Percentiles rank a stretch among this genome's conserved stretches.
Conservation (phyloP, 441 rosid species). For the Bruguiera hainesii region DNA sequence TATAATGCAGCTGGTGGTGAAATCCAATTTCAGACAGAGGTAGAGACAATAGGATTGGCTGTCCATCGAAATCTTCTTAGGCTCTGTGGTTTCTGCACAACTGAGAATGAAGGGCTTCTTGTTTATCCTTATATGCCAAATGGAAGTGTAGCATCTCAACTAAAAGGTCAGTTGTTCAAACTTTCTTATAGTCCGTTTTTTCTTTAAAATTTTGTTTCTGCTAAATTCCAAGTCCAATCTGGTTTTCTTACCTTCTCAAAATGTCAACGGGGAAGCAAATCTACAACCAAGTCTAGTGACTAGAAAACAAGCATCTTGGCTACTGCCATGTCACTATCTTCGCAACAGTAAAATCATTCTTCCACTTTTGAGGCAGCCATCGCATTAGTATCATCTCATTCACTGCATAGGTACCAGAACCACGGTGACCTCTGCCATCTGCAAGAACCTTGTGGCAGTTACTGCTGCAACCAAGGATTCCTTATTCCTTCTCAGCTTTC, state of each 20-base stretch:
- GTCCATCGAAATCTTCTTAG: slow-evolving; percentile 91
- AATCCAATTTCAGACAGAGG: slow-evolving; percentile 94
- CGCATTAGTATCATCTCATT: not conserved
- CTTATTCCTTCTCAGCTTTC: not conserved
- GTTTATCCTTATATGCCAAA: slow-evolving; percentile 97
- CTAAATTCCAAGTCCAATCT: not conserved
- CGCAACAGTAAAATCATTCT: not conserved
- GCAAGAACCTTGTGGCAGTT: not conserved
- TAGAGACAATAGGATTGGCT: slow-evolving; percentile 90
- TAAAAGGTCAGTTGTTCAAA: slow-evolving; percentile 52
- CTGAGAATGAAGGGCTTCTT: slow-evolving; percentile 83
- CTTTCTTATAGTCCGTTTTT: not conserved
- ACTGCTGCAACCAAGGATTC: not conserved
- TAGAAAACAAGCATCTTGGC: not conserved
- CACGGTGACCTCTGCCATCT: slow-evolving; percentile 1
- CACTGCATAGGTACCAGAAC: not conserved
- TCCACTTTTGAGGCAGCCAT: not conserved
- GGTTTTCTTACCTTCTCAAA: no score
- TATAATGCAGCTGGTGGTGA: slow-evolving; percentile 83
- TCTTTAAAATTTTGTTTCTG: not conserved
- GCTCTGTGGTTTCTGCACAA: slow-evolving; percentile 87
- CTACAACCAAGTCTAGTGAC: no score
- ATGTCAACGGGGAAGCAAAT: no score
- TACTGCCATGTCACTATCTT: not conserved
- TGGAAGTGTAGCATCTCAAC: slow-evolving; percentile 90